Base-by-base conservation (phyloP, 805 yeast genomes). In the Nakazawaea ambrosiae region DNA sequence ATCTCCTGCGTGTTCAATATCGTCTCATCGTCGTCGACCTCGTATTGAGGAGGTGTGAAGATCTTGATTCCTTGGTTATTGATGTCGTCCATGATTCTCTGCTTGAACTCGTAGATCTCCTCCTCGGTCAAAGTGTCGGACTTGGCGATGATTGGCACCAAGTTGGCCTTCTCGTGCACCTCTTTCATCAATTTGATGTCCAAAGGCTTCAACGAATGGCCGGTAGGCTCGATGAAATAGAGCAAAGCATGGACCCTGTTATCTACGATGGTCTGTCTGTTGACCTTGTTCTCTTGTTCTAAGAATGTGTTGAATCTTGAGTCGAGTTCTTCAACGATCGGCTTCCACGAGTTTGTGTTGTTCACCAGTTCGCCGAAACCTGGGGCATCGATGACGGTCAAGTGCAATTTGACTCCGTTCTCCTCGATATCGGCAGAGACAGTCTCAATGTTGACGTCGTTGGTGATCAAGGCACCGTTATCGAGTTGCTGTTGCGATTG, bases 151-250 rank as follows among this genome's bases (percentile, higher is more conserved):
- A 92, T 76, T 33, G 98, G 98, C 45, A 92, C 85, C 60, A 92
- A 72, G 59, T 92, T 92, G 44, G 89, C 96, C 60, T 87, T 88
- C 54, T 81, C 80, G 65, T 87, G 95, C 45, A 92, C 76, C 56
- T 78, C 76, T 55, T 81, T 80, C 86, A 92, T 85, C 49, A 89
- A 84, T 47, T 75, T 80, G 49, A 92, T 78, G 60, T 92, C 98
- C 52, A 92, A 70, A 15, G 96, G 80, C 57, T 81, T 84, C 58
- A 92, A 72, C 30, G 85, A 77, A 63, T 92, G 98, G 44, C 96
- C 97, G 19, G 97, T 89, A 49, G 98, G 98, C 63, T 90, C 96
- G 53, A 92, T 84, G 52, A 92, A 90, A 63, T 89, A 92, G 45
- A 92, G 65, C 57, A 88, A 78, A 24, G 96, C 97, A 60, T 92